Percentiles rank a stretch among this genome's conserved stretches.
Conservation (phyloP, 768 basidiomycete genomes). For the Xerocomellus intermedius region DNA sequence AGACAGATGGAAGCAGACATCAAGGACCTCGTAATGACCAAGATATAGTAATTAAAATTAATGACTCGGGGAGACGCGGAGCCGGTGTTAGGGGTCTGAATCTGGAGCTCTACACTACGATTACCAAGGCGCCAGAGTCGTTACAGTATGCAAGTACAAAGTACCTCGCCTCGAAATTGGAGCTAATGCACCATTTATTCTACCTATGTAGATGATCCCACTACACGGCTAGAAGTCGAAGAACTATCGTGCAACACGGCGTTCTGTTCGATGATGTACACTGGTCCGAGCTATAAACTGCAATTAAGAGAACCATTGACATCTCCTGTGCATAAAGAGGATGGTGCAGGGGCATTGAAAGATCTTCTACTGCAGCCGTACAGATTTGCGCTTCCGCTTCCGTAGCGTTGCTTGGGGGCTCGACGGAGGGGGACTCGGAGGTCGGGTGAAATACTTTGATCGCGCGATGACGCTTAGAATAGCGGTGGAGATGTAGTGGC, state of each 20-base stretch:
- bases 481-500: slow-evolving; percentile 19
- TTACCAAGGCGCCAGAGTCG: no score
- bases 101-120: neutral
- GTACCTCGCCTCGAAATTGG: no score
- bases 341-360: neutral
- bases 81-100: slow-evolving; percentile 11
- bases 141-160: no score
- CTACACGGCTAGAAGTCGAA: neutral
- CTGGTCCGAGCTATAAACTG: neutral
- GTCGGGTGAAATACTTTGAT: slow-evolving; percentile 12
- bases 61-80: neutral
- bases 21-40: neutral
- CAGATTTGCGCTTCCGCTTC: slow-evolving; percentile 23
- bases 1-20: neutral
- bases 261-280: neutral
- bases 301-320: neutral
- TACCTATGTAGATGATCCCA: neutral
- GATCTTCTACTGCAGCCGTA: slow-evolving; percentile 21
- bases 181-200: no score
- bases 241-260: neutral
- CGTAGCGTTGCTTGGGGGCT: slow-evolving; percentile 15
- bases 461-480: slow-evolving; percentile 12
- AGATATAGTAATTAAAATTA: neutral
- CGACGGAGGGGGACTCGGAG: slow-evolving; percentile 1
- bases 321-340: neutral